Evolutionary conservation across 129 eudicot genomes (phyloP).

Genomic region (Erigeron canadensis): DNA sequence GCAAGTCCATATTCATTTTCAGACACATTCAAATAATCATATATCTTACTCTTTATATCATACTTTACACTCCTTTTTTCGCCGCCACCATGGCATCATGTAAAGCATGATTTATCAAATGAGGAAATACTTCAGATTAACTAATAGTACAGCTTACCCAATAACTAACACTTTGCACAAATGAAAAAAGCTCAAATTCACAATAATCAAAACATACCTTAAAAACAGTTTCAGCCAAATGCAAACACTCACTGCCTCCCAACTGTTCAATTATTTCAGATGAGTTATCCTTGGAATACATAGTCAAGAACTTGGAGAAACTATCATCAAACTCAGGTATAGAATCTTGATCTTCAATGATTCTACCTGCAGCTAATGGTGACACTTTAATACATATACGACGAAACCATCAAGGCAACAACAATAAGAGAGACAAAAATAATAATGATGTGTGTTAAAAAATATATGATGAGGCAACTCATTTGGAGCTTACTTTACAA

Average conservation of each 20-base stretch:
- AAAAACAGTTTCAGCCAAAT: constrained; percentile 30
- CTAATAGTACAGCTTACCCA: constrained; percentile 33
- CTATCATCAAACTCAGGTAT: constrained; percentile 38
- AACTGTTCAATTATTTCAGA: constrained; percentile 35
- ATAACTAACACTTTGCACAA: constrained; percentile 38
- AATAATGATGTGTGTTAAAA: no score
- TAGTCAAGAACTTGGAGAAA: constrained; percentile 34
- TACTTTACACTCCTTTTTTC: constrained; percentile 36
- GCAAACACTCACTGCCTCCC: constrained; percentile 30
- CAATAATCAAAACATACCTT: constrained; percentile 50
- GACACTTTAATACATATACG: no score
- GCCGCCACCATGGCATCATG: constrained; percentile 20
- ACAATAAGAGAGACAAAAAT: no score
- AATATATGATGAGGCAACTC: no score
- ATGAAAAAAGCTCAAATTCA: constrained; percentile 44
- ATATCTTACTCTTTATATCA: constrained; percentile 37
- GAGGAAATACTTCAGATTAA: constrained; percentile 38
- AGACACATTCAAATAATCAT: constrained; percentile 42
- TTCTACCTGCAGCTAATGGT: constrained; percentile 39
- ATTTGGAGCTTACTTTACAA: no score
- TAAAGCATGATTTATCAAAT: constrained; percentile 39
- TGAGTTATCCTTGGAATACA: constrained; percentile 39
- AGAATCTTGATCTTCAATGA: constrained; percentile 30
- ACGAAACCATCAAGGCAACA: no score
- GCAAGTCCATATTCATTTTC: constrained; percentile 42